Base-by-base conservation (phyloP, 306 rosid species). In the Datisca glomerata region DNA sequence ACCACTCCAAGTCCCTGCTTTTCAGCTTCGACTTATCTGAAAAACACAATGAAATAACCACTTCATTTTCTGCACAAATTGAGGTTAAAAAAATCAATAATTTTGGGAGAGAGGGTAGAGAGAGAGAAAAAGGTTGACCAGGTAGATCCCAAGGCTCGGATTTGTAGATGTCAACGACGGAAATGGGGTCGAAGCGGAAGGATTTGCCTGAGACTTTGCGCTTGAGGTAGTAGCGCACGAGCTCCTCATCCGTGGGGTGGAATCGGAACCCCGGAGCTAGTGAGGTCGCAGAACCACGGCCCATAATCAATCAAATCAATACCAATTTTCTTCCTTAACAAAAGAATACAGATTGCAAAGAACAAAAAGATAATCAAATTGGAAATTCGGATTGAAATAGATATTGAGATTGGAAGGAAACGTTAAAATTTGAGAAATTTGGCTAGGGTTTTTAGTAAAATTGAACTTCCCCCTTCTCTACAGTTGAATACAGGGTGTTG, bases 71-170 rank as follows among this genome's bases (percentile, higher is more conserved):
- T 3, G 18, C 7, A 6, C 25, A 40, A 8, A 20, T 9, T 7
- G 18, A 31, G 4, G 9, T 13, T 14, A 16, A 14, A 53, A 11
- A 43, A 41, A 43, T 24, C 12, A 22, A 15, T 32, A 45, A 53
- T 29, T 44, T 21, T 7, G 38, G 39, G 55, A n/a, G 41, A 34
- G 15, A n/a, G 41, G 38, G 15, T 4, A 41, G 27, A 37, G 36
- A 29, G 31, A 1, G 21, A n/a, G n/a, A n/a, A n/a, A n/a, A 43
- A 34, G 14, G 28, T 63, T 69, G 21, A 83, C 97, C 54, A 17
- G 93, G 97, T 34, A 89, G 95, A 34, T 89, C 95, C 97, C 95
- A 89, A 0, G 97, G 97, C 46, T 83, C 97, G 27, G 57, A 56
- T 52, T 75, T 80, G 76, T 89, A 89, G 61, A 89, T 51, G 3